Percentiles rank a stretch among this genome's conserved stretches.
Evolutionary conservation across 352 stramenopile species (phyloP).

Genomic region (Phytophthora crassamura): DNA sequence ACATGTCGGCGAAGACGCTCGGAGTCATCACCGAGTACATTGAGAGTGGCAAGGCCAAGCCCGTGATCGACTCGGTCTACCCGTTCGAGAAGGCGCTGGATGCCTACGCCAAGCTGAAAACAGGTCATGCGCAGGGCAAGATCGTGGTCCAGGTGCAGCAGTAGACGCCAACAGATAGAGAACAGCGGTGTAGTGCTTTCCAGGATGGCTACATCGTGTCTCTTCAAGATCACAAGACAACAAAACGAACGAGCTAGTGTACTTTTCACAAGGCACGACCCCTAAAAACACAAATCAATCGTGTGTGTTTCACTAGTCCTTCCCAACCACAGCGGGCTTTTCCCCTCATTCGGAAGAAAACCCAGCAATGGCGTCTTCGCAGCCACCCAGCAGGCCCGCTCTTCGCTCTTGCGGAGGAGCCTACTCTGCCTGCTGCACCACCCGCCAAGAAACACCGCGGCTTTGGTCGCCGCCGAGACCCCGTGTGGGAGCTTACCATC

Average conservation of each 20-base stretch:
- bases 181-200: too few species aligned
- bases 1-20: conserved; percentile 13
- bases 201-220: too few species aligned
- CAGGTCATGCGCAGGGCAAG: conserved; percentile 62
- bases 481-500: conserved; percentile 65
- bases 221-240: too few species aligned
- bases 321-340: conserved; percentile 26
- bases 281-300: not conserved
- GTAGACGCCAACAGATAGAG: not conserved
- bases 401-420: conserved; percentile 22
- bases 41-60: conserved; percentile 45
- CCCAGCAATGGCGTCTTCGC: conserved; percentile 21
- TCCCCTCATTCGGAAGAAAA: conserved; percentile 19
- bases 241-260: too few species aligned
- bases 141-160: conserved; percentile 40
- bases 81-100: conserved; percentile 56
- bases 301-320: not conserved
- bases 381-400: conserved; percentile 17
- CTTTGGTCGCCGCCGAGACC: conserved; percentile 32
- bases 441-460: conserved; percentile 45
- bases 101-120: conserved; percentile 53
- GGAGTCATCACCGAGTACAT: conserved; percentile 46
- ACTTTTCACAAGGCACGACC: not conserved
- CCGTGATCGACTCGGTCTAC: conserved; percentile 51
- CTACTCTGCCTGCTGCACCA: not conserved